Percentiles rank a stretch among this genome's conserved stretches.
phyloP scores from a whole-genome alignment of 2,329 filamentous ascomycete species.

The Monosporascus sp. region DNA sequence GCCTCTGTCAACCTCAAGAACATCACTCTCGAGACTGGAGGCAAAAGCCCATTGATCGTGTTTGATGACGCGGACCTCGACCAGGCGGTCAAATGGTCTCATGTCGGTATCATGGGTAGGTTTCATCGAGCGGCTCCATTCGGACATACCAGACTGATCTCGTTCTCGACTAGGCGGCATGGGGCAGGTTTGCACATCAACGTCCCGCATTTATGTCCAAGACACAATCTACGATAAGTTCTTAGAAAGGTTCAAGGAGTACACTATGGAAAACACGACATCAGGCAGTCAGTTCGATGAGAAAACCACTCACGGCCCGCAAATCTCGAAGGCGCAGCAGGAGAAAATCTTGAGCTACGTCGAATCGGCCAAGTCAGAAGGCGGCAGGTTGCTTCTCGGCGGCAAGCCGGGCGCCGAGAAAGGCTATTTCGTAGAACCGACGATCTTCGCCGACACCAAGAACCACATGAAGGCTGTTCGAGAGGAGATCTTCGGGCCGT shows the following conservation, averaged over 20 bases:
- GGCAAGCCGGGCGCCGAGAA: constrained; percentile 41
- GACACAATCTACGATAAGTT: constrained; percentile 58
- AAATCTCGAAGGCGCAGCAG: constrained; percentile 66
- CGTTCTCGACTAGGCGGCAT: constrained; percentile 19
- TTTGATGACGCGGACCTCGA: constrained; percentile 63
- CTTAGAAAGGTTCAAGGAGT: constrained; percentile 53
- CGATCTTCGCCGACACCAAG: constrained; percentile 37
- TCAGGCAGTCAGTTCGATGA: constrained; percentile 67
- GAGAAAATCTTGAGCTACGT: constrained; percentile 67
- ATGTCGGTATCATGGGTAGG: constrained; percentile 50
- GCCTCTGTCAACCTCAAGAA: constrained; percentile 61
- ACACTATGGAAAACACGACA: constrained; percentile 53
- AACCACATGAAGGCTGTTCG: constrained; percentile 37
- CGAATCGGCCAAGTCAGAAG: constrained; percentile 62
- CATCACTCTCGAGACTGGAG: constrained; percentile 61
- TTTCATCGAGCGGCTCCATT: neutral
- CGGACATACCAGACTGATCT: neutral
- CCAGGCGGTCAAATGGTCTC: constrained; percentile 58
- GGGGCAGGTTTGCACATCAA: constrained; percentile 63
- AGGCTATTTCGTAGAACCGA: constrained; percentile 42
- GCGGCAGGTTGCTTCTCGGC: constrained; percentile 59
- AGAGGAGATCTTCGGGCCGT: constrained; percentile 43
- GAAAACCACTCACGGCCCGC: constrained; percentile 68
- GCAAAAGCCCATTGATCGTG: constrained; percentile 59
- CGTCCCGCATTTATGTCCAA: constrained; percentile 60